A percentile compares a stretch with the other conserved stretches of the same genome.
These are phyloP conservation scores for Hemileccinum rubropunctum DNA, from an alignment of 768 basidiomycete genomes.

Conservation along the genomic window DNA sequence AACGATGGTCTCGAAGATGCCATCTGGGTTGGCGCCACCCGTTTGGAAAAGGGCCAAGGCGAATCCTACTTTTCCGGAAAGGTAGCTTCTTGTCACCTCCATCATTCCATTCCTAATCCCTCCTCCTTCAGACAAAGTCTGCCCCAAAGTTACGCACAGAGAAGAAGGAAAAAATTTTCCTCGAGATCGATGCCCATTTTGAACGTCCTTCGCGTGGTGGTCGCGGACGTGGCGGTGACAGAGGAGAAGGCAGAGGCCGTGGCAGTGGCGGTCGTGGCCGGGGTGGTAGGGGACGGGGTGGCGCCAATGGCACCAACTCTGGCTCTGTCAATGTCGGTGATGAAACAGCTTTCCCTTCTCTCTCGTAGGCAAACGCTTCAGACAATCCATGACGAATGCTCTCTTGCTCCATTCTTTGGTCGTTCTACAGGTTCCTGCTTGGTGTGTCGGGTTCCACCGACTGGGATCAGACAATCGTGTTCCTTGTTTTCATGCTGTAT, in stretches of 20 bases:
- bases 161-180: conserved; percentile 88
- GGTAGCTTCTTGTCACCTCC: conserved; percentile 41
- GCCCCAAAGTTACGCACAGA: conserved; percentile 65
- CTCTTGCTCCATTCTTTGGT: conserved; percentile 4
- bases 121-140: conserved; percentile 50
- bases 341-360: conserved; percentile 85
- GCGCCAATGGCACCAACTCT: conserved; percentile 32
- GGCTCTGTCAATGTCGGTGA: conserved; percentile 71
- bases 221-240: conserved; percentile 46
- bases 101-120: conserved; percentile 1
- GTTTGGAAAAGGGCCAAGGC: conserved; percentile 61
- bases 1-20: conserved; percentile 74
- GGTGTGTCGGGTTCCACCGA: conserved; percentile 7
- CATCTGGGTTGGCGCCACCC: conserved; percentile 70
- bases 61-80: conserved; percentile 87
- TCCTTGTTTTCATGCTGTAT: conserved; percentile 13
- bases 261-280: conserved; percentile 41
- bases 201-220: conserved; percentile 75
- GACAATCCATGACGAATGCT: conserved; percentile 3
- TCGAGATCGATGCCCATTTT: conserved; percentile 91
- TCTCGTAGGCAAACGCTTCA: conserved; percentile 43
- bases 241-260: conserved; percentile 49
- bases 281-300: conserved; percentile 45
- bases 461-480: conserved; percentile 8
- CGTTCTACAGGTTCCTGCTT: conserved; percentile 11